phyloP scores from a whole-genome alignment of 176 grass and related monocot species.

The Lolium perenne region DNA sequence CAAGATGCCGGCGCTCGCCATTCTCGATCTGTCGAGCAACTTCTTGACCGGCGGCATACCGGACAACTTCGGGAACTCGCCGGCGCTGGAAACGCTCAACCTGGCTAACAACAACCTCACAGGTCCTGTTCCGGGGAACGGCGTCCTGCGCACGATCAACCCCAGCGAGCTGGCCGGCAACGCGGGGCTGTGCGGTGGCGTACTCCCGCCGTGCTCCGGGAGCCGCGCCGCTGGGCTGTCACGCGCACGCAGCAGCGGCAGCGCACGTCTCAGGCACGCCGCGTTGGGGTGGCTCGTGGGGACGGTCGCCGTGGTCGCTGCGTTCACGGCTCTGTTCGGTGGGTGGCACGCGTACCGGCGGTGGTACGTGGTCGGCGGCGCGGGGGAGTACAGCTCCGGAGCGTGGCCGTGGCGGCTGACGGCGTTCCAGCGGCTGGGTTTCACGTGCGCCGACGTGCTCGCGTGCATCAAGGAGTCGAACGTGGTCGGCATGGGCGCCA shows the following conservation, averaged over 20 bases:
- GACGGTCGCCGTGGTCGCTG: constrained; percentile 50
- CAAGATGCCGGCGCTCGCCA: constrained; percentile 86
- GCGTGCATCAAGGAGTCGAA: constrained; percentile 96
- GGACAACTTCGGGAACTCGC: constrained; percentile 90
- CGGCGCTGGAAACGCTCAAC: constrained; percentile 89
- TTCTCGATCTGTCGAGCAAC: constrained; percentile 85
- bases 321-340: constrained; percentile 46
- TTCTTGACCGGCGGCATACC: constrained; percentile 75
- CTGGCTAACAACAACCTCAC: constrained; percentile 88
- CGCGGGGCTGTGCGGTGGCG: constrained; percentile 74
- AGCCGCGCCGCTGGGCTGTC: constrained; percentile 22
- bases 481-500: constrained; percentile 91
- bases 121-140: constrained; percentile 70
- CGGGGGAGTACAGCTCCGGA: constrained; percentile 37
- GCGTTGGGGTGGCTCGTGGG: constrained; percentile 63
- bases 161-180: constrained; percentile 86
- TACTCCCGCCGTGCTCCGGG: constrained; percentile 65
- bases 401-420: constrained; percentile 84
- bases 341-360: constrained; percentile 67
- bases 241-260: constrained; percentile 17
- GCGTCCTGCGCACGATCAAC: constrained; percentile 80
- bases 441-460: constrained; percentile 76
- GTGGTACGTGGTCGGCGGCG: constrained; percentile 61
- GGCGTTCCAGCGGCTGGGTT: constrained; percentile 80
- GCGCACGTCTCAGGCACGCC: constrained; percentile 57